phyloP scores from a whole-genome alignment of 495 filamentous ascomycete species.

The Penicillium ucsense region DNA sequence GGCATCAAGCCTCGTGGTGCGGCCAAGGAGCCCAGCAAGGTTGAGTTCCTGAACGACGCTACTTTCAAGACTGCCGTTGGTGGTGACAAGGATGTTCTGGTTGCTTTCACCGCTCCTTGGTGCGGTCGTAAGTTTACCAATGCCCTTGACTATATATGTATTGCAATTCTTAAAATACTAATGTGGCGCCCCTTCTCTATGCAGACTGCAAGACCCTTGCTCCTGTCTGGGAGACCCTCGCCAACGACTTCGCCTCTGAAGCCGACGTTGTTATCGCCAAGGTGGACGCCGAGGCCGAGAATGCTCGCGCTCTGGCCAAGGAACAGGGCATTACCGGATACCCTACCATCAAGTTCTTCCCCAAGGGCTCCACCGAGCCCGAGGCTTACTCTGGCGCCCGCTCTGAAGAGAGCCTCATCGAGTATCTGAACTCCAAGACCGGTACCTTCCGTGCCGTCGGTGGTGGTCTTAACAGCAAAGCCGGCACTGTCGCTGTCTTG shows the following conservation, averaged over 20 bases:
- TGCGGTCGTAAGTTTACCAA: conserved; percentile 72
- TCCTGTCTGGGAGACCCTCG: conserved; percentile 81
- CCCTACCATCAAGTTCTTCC: conserved; percentile 98
- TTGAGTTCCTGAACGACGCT: conserved; percentile 70
- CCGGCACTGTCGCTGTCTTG: conserved; percentile 71
- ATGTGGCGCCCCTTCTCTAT: conserved; percentile 8
- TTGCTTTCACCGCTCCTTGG: conserved; percentile 96
- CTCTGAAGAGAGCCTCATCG: conserved; percentile 62
- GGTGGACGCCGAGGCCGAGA: conserved; percentile 84
- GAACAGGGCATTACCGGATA: conserved; percentile 75
- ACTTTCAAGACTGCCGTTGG: conserved; percentile 73
- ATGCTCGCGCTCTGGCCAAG: conserved; percentile 64
- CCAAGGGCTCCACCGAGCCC: conserved; percentile 68
- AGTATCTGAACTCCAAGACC: conserved; percentile 80
- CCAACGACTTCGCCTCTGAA: conserved; percentile 72
- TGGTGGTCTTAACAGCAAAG: conserved; percentile 67
- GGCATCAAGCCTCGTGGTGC: conserved; percentile 65
- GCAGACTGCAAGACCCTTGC: conserved; percentile 94
- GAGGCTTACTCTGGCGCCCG: conserved; percentile 70
- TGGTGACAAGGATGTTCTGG: conserved; percentile 79
- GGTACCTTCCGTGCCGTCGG: conserved; percentile 80
- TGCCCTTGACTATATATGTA: not conserved
- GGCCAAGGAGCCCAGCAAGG: conserved; percentile 60
- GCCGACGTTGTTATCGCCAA: conserved; percentile 77
- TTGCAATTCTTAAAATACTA: conserved; percentile 6